Conservation (phyloP, 1,284 basidiomycete species). For the Heterobasidion annosum region DNA sequence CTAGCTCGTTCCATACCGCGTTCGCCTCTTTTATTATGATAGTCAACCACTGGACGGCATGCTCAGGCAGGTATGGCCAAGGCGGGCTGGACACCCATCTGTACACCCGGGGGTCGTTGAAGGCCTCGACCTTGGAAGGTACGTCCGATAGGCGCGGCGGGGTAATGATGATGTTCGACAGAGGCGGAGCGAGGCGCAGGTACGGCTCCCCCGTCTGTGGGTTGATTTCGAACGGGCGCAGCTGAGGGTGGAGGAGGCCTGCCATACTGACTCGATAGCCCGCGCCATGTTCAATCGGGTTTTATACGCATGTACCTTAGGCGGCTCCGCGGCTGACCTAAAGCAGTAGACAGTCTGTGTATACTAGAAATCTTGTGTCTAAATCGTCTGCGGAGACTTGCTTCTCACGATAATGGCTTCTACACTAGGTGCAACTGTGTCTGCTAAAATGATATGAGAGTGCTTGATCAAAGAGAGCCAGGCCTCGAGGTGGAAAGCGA, state of each 20-base stretch:
- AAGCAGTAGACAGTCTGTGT: too few species aligned
- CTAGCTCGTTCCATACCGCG: constrained; percentile 27
- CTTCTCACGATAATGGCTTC: too few species aligned
- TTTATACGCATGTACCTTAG: too few species aligned
- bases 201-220: constrained; percentile 39
- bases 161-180: constrained; percentile 48
- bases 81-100: constrained; percentile 36
- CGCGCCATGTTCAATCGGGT: not conserved
- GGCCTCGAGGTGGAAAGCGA: not conserved
- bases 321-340: too few species aligned
- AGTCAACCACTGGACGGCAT: constrained; percentile 26
- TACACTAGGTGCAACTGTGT: too few species aligned
- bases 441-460: too few species aligned
- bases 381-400: too few species aligned
- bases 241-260: constrained; percentile 12
- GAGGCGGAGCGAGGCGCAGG: constrained; percentile 36
- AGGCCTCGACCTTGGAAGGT: constrained; percentile 20
- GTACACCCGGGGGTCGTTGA: constrained; percentile 44
- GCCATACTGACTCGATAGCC: not conserved
- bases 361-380: too few species aligned
- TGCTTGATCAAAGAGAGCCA: too few species aligned
- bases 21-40: constrained; percentile 16
- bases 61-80: constrained; percentile 39
- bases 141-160: constrained; percentile 42
- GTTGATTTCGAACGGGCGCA: constrained; percentile 34